Evolutionary conservation across 1,284 basidiomycete genomes (phyloP), one percentile per base, ranked within the genome.

Genomic region (Golubevia pallescens): DNA sequence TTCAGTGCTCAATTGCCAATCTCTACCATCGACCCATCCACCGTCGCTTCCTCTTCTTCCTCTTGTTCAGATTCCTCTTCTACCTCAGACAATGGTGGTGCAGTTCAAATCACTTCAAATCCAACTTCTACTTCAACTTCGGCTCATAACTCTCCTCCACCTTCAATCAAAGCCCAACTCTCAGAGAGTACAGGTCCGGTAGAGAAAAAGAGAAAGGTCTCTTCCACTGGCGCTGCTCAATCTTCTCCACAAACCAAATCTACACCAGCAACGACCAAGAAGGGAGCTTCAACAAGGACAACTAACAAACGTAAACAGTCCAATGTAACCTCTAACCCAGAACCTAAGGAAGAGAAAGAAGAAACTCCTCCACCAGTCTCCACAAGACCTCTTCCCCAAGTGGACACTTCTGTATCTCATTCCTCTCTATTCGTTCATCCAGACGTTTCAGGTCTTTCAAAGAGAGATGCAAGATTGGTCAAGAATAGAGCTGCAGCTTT

Each of bases 401-500:
- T 57, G 14, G 55, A 57, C 55, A 57, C 55, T 57, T 57, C 55
- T 1, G 55, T 34, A 3, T 34, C 23, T 57, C 54, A 56, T 32
- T 21, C 20, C 13, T 56, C 54, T 6, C 54, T 56, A 21, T 95
- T 94, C 80, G 86, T 95, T 6, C 92, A 92, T 21, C 93, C 93
- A 53, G 93, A 95, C 86, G 93, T 94, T 67, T 90, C 91, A 59
- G 93, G 93, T 59, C 89, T 95, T 67, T 91, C 89, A 88, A 95
- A 95, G 86, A 91, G 93, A 66, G 93, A 95, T 87, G 93, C 93
- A 61, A 90, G 93, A 63, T 89, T 95, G 14, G 92, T 95, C 67
- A 95, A 95, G 88, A 95, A 95, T 87, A 90, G 93, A 63, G 93
- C 93, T 13, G 93, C 93, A 7, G 93, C 93, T 63, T 95, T 95